Percentiles rank a stretch among this genome's conserved stretches.
phyloP scores from a whole-genome alignment of 2,329 filamentous ascomycete genomes.

The Cercospora sp. region DNA sequence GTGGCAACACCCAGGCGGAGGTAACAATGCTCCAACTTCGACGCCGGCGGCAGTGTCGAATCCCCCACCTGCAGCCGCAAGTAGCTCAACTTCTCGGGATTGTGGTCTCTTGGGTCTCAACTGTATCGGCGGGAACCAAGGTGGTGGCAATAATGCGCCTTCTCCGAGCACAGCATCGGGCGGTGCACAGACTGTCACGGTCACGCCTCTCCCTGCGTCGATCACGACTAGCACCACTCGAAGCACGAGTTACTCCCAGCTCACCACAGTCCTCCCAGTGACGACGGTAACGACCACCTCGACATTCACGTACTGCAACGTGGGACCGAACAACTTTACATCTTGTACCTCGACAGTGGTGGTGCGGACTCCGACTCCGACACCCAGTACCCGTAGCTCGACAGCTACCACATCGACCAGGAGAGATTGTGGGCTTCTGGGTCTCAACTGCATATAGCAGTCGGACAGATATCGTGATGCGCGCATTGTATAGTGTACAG shows the following conservation, averaged over 20 bases:
- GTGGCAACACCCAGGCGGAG: background rate
- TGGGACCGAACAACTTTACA: conserved; percentile 9
- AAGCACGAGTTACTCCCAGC: conserved; percentile 12
- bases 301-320: conserved; percentile 30
- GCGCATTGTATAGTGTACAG: conserved; percentile 4
- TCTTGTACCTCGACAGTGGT: conserved; percentile 3
- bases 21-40: background rate
- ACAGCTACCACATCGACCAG: background rate
- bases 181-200: background rate
- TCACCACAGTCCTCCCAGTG: conserved; percentile 23
- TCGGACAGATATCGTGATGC: background rate
- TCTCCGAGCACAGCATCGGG: background rate
- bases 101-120: background rate
- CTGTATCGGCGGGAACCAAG: background rate
- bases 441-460: background rate
- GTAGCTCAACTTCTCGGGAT: background rate
- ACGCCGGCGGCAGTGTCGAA: background rate
- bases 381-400: background rate
- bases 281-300: conserved; percentile 29
- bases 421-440: conserved; percentile 3
- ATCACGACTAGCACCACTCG: conserved; percentile 14
- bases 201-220: conserved; percentile 13
- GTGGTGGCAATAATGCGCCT: background rate
- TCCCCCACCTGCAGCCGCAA: background rate
- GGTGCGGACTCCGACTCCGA: background rate